Percentiles rank a stretch among this genome's conserved stretches.
These are phyloP conservation scores for Fragosphaeria purpurea DNA, from an alignment of 2,329 filamentous ascomycete genomes.

Conservation along the genomic window DNA sequence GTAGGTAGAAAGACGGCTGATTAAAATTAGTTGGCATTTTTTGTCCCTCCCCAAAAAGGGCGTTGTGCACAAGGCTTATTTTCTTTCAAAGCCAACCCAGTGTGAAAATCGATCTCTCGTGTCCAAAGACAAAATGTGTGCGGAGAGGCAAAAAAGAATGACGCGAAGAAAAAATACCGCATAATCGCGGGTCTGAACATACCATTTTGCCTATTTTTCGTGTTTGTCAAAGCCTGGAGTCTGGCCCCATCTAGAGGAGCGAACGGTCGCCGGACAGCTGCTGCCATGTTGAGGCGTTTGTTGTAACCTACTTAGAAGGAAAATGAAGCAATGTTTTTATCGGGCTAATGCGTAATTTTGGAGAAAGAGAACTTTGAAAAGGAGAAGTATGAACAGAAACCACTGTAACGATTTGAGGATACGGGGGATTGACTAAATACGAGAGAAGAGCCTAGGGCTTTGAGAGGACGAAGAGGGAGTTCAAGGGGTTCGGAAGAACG, in stretches of 20 bases:
- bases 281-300: constrained; percentile 34
- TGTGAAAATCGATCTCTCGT: no score
- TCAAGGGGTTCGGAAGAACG: constrained; percentile 1
- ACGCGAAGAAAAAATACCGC: no score
- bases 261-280: constrained; percentile 60
- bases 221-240: constrained; percentile 60
- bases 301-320: no score
- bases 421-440: neutral
- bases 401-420: no score
- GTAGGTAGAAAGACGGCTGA: constrained; percentile 31
- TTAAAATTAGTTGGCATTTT: no score
- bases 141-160: neutral
- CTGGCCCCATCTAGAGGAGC: constrained; percentile 60
- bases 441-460: neutral
- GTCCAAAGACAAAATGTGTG: no score
- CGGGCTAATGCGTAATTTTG: no score
- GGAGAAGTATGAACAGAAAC: neutral
- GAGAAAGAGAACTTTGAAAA: neutral
- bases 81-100: no score
- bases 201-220: constrained; percentile 73
- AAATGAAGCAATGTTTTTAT: no score
- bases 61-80: no score
- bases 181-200: constrained; percentile 22
- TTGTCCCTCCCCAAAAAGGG: no score
- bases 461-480: neutral